Percentiles rank a stretch among this genome's conserved stretches.
Conservation (phyloP, 2,329 filamentous ascomycete genomes). For the Orbilia quercus region DNA sequence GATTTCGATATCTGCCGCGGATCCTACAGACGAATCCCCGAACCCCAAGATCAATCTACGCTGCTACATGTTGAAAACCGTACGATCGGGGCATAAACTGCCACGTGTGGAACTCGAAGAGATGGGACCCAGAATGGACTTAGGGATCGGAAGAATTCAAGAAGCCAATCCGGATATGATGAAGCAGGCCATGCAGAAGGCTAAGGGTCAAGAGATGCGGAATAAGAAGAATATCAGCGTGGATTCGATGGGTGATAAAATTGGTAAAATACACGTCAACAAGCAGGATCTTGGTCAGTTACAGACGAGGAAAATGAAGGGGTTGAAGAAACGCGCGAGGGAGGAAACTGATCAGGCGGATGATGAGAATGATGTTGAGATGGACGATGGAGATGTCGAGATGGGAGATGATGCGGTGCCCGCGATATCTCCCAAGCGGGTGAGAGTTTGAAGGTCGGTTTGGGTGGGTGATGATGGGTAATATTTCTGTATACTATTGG, state of each 20-base stretch:
- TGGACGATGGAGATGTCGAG: constrained; percentile 63
- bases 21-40: constrained; percentile 67
- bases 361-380: constrained; percentile 63
- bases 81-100: constrained; percentile 84
- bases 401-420: constrained; percentile 64
- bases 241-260: constrained; percentile 93
- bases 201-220: constrained; percentile 73
- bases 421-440: constrained; percentile 37
- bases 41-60: constrained; percentile 63
- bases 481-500: constrained; percentile 33
- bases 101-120: constrained; percentile 94
- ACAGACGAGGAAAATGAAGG: constrained; percentile 99
- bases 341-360: constrained; percentile 69
- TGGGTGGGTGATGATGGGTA: not conserved
- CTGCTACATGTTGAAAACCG: constrained; percentile 86
- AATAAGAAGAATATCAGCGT: constrained; percentile 97
- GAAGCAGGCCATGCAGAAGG: constrained; percentile 91
- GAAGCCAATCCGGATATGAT: constrained; percentile 81
- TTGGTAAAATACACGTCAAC: constrained; percentile 89
- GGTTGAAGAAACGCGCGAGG: constrained; percentile 83
- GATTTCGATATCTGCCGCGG: constrained; percentile 81
- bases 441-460: constrained; percentile 21
- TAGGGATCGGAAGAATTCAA: constrained; percentile 81
- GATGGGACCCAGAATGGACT: constrained; percentile 93
- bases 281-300: constrained; percentile 87